phyloP scores from a whole-genome alignment of 768 basidiomycete genomes.

The Leucosporidium yakuticum region DNA sequence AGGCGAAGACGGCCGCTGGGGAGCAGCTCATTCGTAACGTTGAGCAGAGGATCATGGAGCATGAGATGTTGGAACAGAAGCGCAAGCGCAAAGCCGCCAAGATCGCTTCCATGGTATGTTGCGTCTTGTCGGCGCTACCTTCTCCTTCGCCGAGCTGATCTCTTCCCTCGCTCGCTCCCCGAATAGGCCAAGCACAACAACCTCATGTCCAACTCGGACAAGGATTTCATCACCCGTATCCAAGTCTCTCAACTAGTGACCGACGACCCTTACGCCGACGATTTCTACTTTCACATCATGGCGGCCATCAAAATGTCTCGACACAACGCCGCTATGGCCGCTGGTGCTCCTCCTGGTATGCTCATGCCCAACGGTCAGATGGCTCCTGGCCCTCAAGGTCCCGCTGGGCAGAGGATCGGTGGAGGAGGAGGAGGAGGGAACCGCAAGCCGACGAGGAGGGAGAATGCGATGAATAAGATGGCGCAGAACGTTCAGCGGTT shows the following conservation, averaged over 20 bases:
- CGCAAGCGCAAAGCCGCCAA: conserved; percentile 73
- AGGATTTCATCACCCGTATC: conserved; percentile 98
- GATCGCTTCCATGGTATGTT: conserved; percentile 75
- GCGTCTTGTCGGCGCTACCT: not conserved
- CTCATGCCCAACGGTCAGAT: not conserved
- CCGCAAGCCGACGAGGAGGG: conserved; percentile 20
- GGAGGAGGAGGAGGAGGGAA: not conserved
- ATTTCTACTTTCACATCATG: conserved; percentile 82
- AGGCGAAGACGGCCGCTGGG: conserved; percentile 57
- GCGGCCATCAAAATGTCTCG: conserved; percentile 24
- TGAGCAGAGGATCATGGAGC: conserved; percentile 47
- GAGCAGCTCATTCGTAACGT: conserved; percentile 87
- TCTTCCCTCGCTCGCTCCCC: conserved; percentile 2
- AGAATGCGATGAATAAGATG: conserved; percentile 46
- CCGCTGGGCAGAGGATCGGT: not conserved
- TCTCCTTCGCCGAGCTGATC: conserved; percentile 4
- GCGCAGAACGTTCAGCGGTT: conserved; percentile 82
- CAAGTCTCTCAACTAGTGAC: conserved; percentile 98
- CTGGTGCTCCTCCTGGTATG: not conserved
- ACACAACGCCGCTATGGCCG: conserved; percentile 26
- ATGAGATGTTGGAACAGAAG: conserved; percentile 65
- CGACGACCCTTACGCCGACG: conserved; percentile 93
- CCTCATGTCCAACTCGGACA: conserved; percentile 95
- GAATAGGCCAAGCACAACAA: conserved; percentile 81
- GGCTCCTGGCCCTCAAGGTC: not conserved